A percentile compares a stretch with the other conserved stretches of the same genome.
Conservation (phyloP, 805 yeast species). For the Wilhelminamyces savonicus region DNA sequence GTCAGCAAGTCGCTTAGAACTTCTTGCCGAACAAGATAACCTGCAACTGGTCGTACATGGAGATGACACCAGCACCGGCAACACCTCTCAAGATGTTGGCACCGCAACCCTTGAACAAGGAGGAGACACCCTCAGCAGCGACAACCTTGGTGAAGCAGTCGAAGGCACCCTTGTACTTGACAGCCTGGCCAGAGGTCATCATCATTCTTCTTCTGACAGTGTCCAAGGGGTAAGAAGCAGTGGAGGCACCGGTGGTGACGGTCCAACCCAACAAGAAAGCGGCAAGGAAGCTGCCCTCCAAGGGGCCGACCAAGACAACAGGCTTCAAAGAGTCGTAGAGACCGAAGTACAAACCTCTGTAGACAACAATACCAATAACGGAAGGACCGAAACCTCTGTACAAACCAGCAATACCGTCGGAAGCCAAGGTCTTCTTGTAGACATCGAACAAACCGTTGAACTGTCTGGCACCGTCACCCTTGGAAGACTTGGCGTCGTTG, state of each 20-base stretch:
- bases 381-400: slow-evolving; percentile 99
- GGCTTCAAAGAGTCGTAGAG: slow-evolving; percentile 95
- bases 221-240: slow-evolving; percentile 98
- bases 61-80: slow-evolving; percentile 99
- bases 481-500: slow-evolving; percentile 90
- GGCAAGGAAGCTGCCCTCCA: slow-evolving; percentile 92
- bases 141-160: slow-evolving; percentile 90
- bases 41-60: slow-evolving; percentile 96
- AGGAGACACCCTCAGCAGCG: slow-evolving; percentile 89
- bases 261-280: slow-evolving; percentile 96
- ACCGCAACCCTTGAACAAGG: slow-evolving; percentile 98
- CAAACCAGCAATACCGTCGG: slow-evolving; percentile 97
- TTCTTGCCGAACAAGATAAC: slow-evolving; percentile 93
- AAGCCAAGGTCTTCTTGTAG: slow-evolving; percentile 88
- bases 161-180: slow-evolving; percentile 91
- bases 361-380: slow-evolving; percentile 93
- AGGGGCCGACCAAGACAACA: slow-evolving; percentile 85
- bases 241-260: slow-evolving; percentile 97
- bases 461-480: slow-evolving; percentile 74
- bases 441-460: slow-evolving; percentile 97
- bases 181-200: slow-evolving; percentile 99
- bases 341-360: slow-evolving; percentile 99
- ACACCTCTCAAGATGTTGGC: slow-evolving; percentile 99
- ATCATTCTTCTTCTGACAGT: slow-evolving; percentile 99
- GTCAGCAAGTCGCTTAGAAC: slow-evolving; percentile 40